phyloP scores from a whole-genome alignment of 768 basidiomycete genomes.

The Roridomyces roridus region DNA sequence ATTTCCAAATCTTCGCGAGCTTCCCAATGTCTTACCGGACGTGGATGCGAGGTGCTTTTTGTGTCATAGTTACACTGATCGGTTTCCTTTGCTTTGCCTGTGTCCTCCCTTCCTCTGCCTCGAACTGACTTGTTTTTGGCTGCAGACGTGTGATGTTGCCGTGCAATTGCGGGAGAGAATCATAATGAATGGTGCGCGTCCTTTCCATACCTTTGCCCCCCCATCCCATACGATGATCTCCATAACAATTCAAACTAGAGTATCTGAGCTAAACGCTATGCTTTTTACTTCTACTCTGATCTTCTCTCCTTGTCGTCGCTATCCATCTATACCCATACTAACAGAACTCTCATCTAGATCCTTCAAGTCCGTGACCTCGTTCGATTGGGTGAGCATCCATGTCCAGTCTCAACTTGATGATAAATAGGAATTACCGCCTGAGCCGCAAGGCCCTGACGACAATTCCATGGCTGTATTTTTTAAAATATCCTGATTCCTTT shows the following conservation, averaged over 20 bases:
- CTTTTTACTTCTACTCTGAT: slow-evolving; percentile 76
- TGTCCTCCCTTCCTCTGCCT: slow-evolving; percentile 11
- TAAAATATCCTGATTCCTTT: slow-evolving; percentile 54
- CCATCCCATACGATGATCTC: slow-evolving; percentile 59
- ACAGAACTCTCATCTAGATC: slow-evolving; percentile 5
- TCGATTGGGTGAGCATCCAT: slow-evolving; percentile 39
- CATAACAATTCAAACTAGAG: slow-evolving; percentile 84
- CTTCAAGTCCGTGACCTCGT: background rate
- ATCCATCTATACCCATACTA: slow-evolving; percentile 3
- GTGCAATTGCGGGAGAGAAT: background rate
- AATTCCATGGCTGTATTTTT: slow-evolving; percentile 84
- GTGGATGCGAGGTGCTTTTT: slow-evolving; percentile 59
- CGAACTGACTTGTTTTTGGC: slow-evolving; percentile 10
- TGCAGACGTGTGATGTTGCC: no score
- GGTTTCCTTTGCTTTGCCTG: slow-evolving; percentile 36
- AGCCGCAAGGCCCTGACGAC: slow-evolving; percentile 67
- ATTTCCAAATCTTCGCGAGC: slow-evolving; percentile 30
- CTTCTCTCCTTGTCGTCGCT: slow-evolving; percentile 4
- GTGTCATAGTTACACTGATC: slow-evolving; percentile 96
- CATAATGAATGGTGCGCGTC: slow-evolving; percentile 3
- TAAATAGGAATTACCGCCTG: slow-evolving; percentile 90
- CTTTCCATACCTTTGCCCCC: slow-evolving; percentile 3
- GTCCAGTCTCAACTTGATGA: slow-evolving; percentile 52
- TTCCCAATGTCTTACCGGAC: slow-evolving; percentile 46
- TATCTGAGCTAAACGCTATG: slow-evolving; percentile 82